Evolutionary conservation across 768 basidiomycete species (phyloP).

Genomic region (Trametes punicea): DNA sequence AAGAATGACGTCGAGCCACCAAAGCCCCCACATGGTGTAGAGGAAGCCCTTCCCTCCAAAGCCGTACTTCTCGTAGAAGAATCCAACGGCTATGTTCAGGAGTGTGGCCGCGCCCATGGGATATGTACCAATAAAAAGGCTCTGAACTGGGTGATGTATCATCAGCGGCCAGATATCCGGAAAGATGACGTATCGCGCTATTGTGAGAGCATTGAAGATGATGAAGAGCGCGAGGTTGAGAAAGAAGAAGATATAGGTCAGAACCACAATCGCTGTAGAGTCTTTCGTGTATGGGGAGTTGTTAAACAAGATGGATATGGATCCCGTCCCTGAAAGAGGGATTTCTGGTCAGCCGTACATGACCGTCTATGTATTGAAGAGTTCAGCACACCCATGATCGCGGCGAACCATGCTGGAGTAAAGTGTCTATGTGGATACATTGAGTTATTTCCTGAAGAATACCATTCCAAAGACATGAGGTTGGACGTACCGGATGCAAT

Average conservation of each 20-base stretch:
- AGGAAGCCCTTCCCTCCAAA: conserved; percentile 54
- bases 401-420: conserved; percentile 53
- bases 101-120: conserved; percentile 64
- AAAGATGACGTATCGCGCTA: conserved; percentile 50
- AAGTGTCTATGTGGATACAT: conserved; percentile 50
- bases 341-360: neutral
- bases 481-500: conserved; percentile 34
- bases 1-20: conserved; percentile 64
- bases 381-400: conserved; percentile 45
- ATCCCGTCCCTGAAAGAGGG: conserved; percentile 38
- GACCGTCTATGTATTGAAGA: no score
- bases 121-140: conserved; percentile 45
- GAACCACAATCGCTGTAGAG: conserved; percentile 37
- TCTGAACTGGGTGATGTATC: conserved; percentile 47
- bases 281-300: conserved; percentile 52
- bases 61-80: conserved; percentile 41
- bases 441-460: no score
- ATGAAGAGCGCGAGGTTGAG: conserved; percentile 55
- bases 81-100: conserved; percentile 46
- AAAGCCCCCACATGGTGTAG: conserved; percentile 56
- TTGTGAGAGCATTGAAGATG: conserved; percentile 42
- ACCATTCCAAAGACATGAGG: neutral
- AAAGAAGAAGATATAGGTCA: conserved; percentile 53
- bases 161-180: conserved; percentile 50
- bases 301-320: conserved; percentile 53